Percentiles rank a stretch among this genome's conserved stretches.
phyloP scores from a whole-genome alignment of 768 basidiomycete genomes.

The Amyloporia xantha region DNA sequence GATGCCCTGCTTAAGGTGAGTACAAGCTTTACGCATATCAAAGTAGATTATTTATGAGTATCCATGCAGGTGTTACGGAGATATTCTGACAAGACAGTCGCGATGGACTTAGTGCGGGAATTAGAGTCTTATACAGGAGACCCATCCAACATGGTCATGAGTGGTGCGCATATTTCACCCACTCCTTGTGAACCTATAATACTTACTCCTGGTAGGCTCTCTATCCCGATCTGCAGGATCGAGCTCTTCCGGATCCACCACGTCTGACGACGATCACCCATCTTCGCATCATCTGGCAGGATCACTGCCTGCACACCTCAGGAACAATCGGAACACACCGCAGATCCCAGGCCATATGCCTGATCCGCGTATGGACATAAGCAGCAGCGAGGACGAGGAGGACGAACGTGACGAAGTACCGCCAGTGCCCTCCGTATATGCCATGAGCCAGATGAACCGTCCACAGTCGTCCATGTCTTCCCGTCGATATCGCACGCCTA shows the following conservation, averaged over 20 bases:
- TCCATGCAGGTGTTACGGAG: slow-evolving; percentile 61
- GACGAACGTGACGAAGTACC: slow-evolving; percentile 45
- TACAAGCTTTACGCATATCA: too few relatives aligned
- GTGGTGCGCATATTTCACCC: slow-evolving; percentile 43
- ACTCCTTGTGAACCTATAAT: background rate
- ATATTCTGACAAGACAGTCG: slow-evolving; percentile 79
- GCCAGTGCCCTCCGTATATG: slow-evolving; percentile 18
- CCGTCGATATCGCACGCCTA: slow-evolving; percentile 72
- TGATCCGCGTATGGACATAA: slow-evolving; percentile 7
- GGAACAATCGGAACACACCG: slow-evolving; percentile 1
- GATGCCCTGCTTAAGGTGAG: slow-evolving; percentile 77
- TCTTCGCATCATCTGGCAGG: slow-evolving; percentile 8
- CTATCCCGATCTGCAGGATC: slow-evolving; percentile 47
- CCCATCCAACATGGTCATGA: slow-evolving; percentile 55
- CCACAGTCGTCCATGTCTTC: slow-evolving; percentile 78
- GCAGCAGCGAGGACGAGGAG: slow-evolving; percentile 33
- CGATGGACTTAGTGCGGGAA: slow-evolving; percentile 69
- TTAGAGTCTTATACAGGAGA: slow-evolving; percentile 71
- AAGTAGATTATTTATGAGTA: background rate
- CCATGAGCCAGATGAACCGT: slow-evolving; percentile 40
- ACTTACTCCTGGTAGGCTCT: slow-evolving; percentile 22
- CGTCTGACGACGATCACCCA: slow-evolving; percentile 36
- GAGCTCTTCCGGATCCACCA: slow-evolving; percentile 58
- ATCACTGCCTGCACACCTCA: slow-evolving; percentile 6
- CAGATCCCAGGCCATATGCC: slow-evolving; percentile 7